phyloP scores from a whole-genome alignment of 2,329 filamentous ascomycete species.

The Fusarium xyrophilum region DNA sequence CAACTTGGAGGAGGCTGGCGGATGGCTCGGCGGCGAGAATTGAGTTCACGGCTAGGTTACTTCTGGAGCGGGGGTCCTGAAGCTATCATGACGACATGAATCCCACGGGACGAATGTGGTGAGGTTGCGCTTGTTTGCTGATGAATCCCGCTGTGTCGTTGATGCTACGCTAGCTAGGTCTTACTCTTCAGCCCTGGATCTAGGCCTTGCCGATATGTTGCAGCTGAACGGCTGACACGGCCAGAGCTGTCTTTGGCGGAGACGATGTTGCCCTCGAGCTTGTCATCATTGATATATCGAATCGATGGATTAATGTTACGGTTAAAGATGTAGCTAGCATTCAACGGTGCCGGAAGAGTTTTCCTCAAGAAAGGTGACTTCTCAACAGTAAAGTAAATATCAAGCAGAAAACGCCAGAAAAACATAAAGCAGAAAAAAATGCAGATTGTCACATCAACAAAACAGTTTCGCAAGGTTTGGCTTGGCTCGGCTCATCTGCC shows the following conservation, averaged over 20 bases:
- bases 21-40: constrained; percentile 6
- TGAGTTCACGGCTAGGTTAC: constrained; percentile 20
- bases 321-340: neutral
- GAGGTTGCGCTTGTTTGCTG: neutral
- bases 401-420: neutral
- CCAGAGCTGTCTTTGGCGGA: constrained; percentile 7
- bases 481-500: constrained; percentile 11
- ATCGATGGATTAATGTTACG: neutral
- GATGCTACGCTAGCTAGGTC: constrained; percentile 1
- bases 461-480: neutral
- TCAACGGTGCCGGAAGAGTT: too few relatives aligned
- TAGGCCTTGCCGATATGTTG: constrained; percentile 3
- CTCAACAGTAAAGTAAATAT: neutral
- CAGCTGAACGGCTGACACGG: constrained; percentile 21
- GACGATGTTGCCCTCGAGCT: constrained; percentile 10
- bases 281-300: constrained; percentile 1
- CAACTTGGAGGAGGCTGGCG: neutral
- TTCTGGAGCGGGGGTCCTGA: neutral
- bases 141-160: neutral
- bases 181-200: neutral
- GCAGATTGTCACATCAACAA: neutral
- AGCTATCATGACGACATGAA: constrained; percentile 25
- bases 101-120: constrained; percentile 1
- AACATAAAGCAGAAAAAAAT: neutral
- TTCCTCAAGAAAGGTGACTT: neutral